phyloP scores from a whole-genome alignment of 331 rosid genomes.

The Rhamnella rubrinervis region DNA sequence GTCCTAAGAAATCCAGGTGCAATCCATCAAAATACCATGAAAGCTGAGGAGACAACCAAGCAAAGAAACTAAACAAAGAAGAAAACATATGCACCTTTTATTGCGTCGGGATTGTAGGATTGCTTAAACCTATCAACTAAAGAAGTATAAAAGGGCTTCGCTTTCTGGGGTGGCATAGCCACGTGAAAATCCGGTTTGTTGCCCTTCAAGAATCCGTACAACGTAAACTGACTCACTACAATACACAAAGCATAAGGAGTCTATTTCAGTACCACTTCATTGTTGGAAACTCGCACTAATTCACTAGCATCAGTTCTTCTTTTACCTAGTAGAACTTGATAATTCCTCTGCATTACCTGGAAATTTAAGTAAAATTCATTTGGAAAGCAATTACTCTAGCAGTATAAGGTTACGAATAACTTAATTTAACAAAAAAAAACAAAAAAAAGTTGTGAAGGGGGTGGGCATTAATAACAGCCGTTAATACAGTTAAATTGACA shows the following conservation, averaged over 20 bases:
- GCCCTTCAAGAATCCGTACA: constrained; percentile 82
- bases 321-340: constrained; percentile 71
- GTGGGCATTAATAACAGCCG: background rate
- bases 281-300: background rate
- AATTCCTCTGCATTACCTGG: constrained; percentile 76
- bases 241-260: constrained; percentile 22
- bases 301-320: background rate
- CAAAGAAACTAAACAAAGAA: background rate
- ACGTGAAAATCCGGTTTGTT: constrained; percentile 96
- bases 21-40: background rate
- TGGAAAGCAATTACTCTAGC: background rate
- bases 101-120: constrained; percentile 53
- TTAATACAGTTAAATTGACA: constrained; percentile 2
- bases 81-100: constrained; percentile 51
- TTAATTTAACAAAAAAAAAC: background rate
- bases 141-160: constrained; percentile 79
- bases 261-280: constrained; percentile 1
- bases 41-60: background rate
- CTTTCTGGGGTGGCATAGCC: constrained; percentile 83
- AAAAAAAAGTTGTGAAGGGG: too few species aligned
- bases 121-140: constrained; percentile 67
- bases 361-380: background rate
- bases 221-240: constrained; percentile 89
- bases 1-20: background rate
- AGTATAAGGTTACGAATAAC: background rate